Conservation (phyloP, 2,329 filamentous ascomycete genomes). For the Myotisia sp. region DNA sequence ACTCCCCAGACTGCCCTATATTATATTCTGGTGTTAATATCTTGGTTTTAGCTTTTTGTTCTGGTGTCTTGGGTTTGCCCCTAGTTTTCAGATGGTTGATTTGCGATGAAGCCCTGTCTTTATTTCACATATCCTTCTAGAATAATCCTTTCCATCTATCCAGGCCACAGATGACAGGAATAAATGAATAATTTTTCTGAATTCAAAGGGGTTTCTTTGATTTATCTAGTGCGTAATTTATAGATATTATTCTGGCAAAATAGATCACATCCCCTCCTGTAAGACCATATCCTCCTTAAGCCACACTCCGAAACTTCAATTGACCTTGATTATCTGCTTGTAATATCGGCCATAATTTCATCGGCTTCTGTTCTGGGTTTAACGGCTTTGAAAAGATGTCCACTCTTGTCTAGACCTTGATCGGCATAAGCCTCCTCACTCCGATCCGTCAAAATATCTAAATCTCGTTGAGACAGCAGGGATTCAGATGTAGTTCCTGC, state of each 20-base stretch:
- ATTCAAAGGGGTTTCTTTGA: background rate
- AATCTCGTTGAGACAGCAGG: slow-evolving; percentile 59
- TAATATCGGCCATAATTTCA: slow-evolving; percentile 11
- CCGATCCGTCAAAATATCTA: slow-evolving; percentile 66
- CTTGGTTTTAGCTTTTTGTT: background rate
- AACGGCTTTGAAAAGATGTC: slow-evolving; percentile 53
- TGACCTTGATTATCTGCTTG: slow-evolving; percentile 11
- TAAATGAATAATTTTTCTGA: slow-evolving; percentile 7
- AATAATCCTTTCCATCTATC: background rate
- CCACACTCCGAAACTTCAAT: no score
- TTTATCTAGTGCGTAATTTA: no score
- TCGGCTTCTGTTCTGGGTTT: slow-evolving; percentile 52
- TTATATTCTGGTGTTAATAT: background rate
- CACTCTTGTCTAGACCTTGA: slow-evolving; percentile 51
- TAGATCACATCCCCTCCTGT: no score
- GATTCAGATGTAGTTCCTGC: slow-evolving; percentile 42
- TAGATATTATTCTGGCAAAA: no score
- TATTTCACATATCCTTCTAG: background rate
- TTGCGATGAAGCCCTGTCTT: no score
- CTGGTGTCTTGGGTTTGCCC: no score
- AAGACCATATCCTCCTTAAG: no score
- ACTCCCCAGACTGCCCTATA: no score
- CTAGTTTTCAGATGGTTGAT: no score
- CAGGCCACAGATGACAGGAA: background rate
- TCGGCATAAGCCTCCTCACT: slow-evolving; percentile 56